Base-by-base conservation (phyloP, 2,329 filamentous ascomycete species). In the Chaetomium globosum region DNA sequence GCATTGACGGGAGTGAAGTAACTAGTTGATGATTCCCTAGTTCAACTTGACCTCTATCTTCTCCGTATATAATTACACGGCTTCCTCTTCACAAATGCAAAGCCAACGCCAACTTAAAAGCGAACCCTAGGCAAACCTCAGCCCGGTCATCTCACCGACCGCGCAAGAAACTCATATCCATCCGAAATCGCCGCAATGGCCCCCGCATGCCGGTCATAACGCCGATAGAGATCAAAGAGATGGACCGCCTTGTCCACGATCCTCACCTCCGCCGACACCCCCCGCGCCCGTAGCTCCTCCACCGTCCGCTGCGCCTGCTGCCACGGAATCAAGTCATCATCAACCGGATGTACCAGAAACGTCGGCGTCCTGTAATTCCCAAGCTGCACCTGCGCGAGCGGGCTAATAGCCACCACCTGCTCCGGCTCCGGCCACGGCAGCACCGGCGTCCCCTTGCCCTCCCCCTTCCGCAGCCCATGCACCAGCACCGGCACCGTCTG, bases 291-390 rank as follows among this genome's bases (percentile, higher is more conserved):
- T 36, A 76, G 23, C 1, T 66, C 71, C 9, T 72, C 57, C 23
- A 48, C 58, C 9, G 70, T 75, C 10, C 70, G 46, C 36, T 71
- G 64, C 1, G 70, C 69, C 62, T 75, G 72, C 59, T 73, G 65
- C 70, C 72, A 77, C 2, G 75, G 76, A 54, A 77, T 73, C 51
- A 76, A 21, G 13, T 79, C 75, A 55, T 79, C 77, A 0, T 65
- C 57, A 0, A 57, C 67, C 0, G 69, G 67, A 63, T 77, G 75
- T 0, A 78, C 66, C 0, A 79, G 26, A 63, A 75, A 77, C 2
- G 75, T 79, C 7, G 76, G 77, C 3, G 70, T 71, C 4, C 53
- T 54, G 62, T 78, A 78, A 0, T 53, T 71, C 2, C 75, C 75
- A 1, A 58, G 28, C 2, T 58, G 31, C n/a, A 77, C 73, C 16